These are phyloP conservation scores for Aspergillus ibericus DNA, from an alignment of 2,329 filamentous ascomycete genomes.

Conservation along the genomic window DNA sequence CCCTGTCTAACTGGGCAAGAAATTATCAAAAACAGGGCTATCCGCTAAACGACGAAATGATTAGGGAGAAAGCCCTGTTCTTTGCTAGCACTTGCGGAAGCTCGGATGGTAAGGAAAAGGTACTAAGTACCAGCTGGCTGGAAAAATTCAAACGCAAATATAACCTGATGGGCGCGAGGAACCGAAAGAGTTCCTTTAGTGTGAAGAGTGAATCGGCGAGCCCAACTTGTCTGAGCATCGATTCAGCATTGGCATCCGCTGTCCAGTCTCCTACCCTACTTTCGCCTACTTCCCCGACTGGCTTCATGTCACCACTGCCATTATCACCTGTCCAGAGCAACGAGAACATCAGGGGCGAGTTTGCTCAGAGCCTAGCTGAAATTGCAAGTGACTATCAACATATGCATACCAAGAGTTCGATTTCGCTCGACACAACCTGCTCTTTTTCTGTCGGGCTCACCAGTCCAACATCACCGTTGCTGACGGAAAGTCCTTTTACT, in stretches of 20 bases:
- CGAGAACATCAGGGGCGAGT: constrained; percentile 65
- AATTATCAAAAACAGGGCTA: constrained; percentile 77
- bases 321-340: constrained; percentile 69
- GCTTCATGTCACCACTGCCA: constrained; percentile 66
- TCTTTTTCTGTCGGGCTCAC: constrained; percentile 71
- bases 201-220: constrained; percentile 68
- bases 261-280: constrained; percentile 64
- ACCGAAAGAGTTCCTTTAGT: constrained; percentile 52
- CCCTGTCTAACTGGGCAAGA: constrained; percentile 81
- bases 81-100: constrained; percentile 74
- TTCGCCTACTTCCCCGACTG: constrained; percentile 72
- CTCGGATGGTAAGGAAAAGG: constrained; percentile 69
- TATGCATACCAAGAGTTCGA: constrained; percentile 65
- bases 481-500: constrained; percentile 73
- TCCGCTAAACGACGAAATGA: constrained; percentile 73
- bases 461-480: constrained; percentile 74
- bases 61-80: constrained; percentile 78
- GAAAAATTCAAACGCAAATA: constrained; percentile 96
- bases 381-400: constrained; percentile 62
- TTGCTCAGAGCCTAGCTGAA: constrained; percentile 59
- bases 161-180: constrained; percentile 56
- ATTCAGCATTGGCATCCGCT: constrained; percentile 56
- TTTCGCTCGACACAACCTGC: constrained; percentile 64
- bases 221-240: constrained; percentile 56
- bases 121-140: constrained; percentile 75